Evolutionary conservation across 345 rosid species (phyloP).

Genomic region (Lepidium didymum): DNA sequence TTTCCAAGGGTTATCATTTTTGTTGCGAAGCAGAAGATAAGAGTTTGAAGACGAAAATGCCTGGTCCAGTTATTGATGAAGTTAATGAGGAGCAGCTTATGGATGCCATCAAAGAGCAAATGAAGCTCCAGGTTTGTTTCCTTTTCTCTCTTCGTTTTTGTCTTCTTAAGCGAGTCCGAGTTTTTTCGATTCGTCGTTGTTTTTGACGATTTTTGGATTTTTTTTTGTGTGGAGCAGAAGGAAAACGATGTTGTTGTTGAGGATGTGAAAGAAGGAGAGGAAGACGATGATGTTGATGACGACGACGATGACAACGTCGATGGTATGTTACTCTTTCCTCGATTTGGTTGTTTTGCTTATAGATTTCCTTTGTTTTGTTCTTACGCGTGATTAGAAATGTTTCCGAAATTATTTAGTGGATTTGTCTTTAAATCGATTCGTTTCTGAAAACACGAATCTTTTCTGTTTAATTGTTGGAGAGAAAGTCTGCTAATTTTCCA

Average conservation of each 20-base stretch:
- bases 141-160: background rate
- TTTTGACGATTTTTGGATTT: background rate
- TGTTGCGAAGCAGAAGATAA: background rate
- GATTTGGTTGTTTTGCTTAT: background rate
- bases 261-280: constrained; percentile 73
- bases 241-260: constrained; percentile 38
- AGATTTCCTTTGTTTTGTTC: background rate
- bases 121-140: constrained; percentile 25
- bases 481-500: background rate
- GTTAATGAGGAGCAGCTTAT: constrained; percentile 1
- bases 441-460: background rate
- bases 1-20: constrained; percentile 5
- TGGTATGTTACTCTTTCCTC: constrained; percentile 28
- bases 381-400: background rate
- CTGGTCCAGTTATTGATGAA: constrained; percentile 27
- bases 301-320: constrained; percentile 52
- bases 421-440: background rate
- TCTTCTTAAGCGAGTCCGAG: background rate
- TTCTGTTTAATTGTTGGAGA: background rate
- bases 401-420: background rate
- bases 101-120: constrained; percentile 30
- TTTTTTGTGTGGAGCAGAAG: constrained; percentile 2
- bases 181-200: background rate
- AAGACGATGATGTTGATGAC: constrained; percentile 63
- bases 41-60: constrained; percentile 17